Evolutionary conservation across 2,329 filamentous ascomycete genomes (phyloP).

Genomic region (Curvularia lunata): DNA sequence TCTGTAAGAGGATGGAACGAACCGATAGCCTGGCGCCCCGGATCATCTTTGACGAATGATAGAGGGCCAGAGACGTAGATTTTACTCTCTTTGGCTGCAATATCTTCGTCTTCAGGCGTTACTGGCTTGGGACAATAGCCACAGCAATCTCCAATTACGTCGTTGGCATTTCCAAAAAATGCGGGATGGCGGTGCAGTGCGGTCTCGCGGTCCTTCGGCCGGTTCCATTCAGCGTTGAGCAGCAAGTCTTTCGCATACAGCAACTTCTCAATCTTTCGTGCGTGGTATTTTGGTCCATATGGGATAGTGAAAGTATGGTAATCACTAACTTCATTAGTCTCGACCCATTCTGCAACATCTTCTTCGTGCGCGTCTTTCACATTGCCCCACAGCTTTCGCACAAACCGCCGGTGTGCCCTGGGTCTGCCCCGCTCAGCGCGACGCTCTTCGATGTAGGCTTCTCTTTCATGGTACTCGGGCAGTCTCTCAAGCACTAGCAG

Average conservation of each 20-base stretch:
- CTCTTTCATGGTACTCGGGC: slow-evolving; percentile 71
- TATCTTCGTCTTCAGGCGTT: slow-evolving; percentile 73
- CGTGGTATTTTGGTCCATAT: slow-evolving; percentile 63
- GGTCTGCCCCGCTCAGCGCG: slow-evolving; percentile 76
- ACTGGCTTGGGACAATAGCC: slow-evolving; percentile 74
- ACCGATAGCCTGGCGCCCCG: slow-evolving; percentile 75
- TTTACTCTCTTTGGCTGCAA: slow-evolving; percentile 74
- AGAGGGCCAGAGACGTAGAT: slow-evolving; percentile 77
- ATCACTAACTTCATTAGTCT: slow-evolving; percentile 75
- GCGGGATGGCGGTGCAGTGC: slow-evolving; percentile 83
- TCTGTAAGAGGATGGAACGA: slow-evolving; percentile 82
- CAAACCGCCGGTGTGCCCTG: slow-evolving; percentile 51
- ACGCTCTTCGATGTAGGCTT: slow-evolving; percentile 72
- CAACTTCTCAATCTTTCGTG: slow-evolving; percentile 79
- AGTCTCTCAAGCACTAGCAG: slow-evolving; percentile 81
- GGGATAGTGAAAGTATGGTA: slow-evolving; percentile 74
- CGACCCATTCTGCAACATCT: slow-evolving; percentile 83
- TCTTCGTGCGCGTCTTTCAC: slow-evolving; percentile 80
- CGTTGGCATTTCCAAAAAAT: slow-evolving; percentile 75
- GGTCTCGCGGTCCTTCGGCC: slow-evolving; percentile 73
- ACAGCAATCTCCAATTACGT: slow-evolving; percentile 82
- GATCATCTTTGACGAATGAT: slow-evolving; percentile 78
- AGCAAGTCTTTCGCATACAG: slow-evolving; percentile 82
- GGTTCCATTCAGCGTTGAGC: slow-evolving; percentile 85
- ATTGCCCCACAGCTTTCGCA: slow-evolving; percentile 64